Base-by-base conservation (phyloP, 805 yeast species). In the Millerago galiae region DNA sequence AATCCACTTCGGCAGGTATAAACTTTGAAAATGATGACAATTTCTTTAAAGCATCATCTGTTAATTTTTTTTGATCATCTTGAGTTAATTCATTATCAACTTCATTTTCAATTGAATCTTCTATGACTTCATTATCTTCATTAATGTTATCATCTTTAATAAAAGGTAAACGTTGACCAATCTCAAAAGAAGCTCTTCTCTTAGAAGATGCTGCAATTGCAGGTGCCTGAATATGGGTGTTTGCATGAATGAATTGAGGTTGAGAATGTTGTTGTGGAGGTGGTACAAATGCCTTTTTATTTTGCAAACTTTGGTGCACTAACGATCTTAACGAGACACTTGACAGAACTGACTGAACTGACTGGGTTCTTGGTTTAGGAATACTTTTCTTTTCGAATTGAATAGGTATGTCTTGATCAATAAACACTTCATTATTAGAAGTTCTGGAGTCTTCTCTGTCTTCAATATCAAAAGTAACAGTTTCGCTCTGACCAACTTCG, bases 371-470 rank as follows among this genome's bases (percentile, higher is more conserved):
- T 38, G 60, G 57, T 41, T 66, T 58, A 4, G 70, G 66, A 4
- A 85, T 71, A 72, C 95, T 91, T 60, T 78, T 52, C 75, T 81
- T 70, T 70, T 77, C 60, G 60, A 79, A 57, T 63, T 74, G 62
- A 79, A 83, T 63, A 70, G 90, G 51, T 87, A 85, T 63, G 77
- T 75, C 62, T 62, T 81, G 59, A 74, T 81, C 63, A 79, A 83
- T 63, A 87, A 83, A 40, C 14, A 42, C 43, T 13, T 42, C 42
- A 10, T 36, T 45, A 27, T 15, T 14, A 4, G 16, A 29, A 9
- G 10, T 29, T 29, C 32, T 29, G 6, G 44, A 31, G 14, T 21
- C 17, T 4, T 28, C 25, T 5, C 30, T n/a, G 34, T 18, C 13
- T 12, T 18, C 33, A 27, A 15, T 25, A 61, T 34, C 37, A 27